Evolutionary conservation across 371 early-diverging fungal genomes (phyloP).

Genomic region (Cokeromyces recurvatus): DNA sequence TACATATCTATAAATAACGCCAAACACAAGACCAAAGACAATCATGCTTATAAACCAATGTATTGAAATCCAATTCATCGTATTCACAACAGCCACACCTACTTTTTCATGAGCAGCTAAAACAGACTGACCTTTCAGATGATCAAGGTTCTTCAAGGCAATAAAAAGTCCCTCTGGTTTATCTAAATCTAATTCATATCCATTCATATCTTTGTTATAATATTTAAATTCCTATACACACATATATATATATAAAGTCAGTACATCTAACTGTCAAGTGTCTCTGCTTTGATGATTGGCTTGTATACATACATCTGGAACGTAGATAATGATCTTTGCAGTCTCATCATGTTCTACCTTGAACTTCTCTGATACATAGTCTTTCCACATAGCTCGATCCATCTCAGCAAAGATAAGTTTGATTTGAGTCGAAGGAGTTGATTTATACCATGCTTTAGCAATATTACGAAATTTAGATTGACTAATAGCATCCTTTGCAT

Average conservation of each 20-base stretch:
- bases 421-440: conserved; percentile 2
- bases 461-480: conserved; percentile 19
- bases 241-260: too few relatives aligned
- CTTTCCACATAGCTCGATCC: conserved; percentile 17
- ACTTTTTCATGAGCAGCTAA: conserved; percentile 10
- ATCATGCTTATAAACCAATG: conserved; percentile 29
- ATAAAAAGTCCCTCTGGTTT: conserved; percentile 8
- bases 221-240: conserved; percentile 5
- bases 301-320: not conserved
- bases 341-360: not conserved
- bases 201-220: conserved; percentile 3
- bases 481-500: conserved; percentile 10
- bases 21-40: conserved; percentile 15
- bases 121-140: conserved; percentile 8
- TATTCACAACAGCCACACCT: conserved; percentile 1
- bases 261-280: too few relatives aligned
- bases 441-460: conserved; percentile 10
- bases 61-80: conserved; percentile 1
- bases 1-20: conserved; percentile 17
- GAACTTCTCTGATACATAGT: conserved; percentile 13
- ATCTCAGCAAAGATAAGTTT: conserved; percentile 16
- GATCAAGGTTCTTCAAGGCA: conserved; percentile 9
- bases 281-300: too few relatives aligned
- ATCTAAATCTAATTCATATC: conserved; percentile 1
- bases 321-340: conserved; percentile 13